Conservation (phyloP, 805 yeast species). For the Wickerhamomyces xylosicus region DNA sequence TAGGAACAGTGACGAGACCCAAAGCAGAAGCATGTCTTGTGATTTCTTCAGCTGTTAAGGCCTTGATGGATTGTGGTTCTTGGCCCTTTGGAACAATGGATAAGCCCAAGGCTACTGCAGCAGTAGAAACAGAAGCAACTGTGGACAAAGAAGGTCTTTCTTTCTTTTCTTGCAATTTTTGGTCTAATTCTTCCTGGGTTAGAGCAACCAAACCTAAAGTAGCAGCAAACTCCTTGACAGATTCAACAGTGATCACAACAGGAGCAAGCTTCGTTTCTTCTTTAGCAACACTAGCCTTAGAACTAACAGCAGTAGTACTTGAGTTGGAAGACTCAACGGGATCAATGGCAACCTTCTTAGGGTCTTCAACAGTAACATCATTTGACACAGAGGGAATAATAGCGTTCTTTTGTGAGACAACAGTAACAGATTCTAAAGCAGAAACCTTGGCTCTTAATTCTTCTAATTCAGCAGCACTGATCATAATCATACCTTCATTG, state of each 20-base stretch:
- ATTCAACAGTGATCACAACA: conserved; percentile 16
- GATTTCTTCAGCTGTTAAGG: not conserved
- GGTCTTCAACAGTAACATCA: too few relatives aligned
- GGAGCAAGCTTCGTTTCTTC: conserved; percentile 22
- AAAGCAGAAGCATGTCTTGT: not conserved
- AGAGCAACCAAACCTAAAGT: conserved; percentile 23
- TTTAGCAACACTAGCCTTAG: conserved; percentile 5
- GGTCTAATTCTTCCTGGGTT: not conserved
- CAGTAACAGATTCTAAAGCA: conserved; percentile 2
- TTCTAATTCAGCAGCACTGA: conserved; percentile 3
- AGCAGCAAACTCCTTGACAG: conserved; percentile 17
- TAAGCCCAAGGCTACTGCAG: not conserved
- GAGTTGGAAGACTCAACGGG: too few relatives aligned
- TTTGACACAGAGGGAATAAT: too few relatives aligned
- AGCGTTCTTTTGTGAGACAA: too few relatives aligned
- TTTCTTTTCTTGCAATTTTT: too few relatives aligned
- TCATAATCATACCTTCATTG: not conserved
- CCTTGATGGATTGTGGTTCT: too few relatives aligned
- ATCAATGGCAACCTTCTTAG: too few relatives aligned
- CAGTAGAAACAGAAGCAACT: not conserved
- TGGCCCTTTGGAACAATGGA: too few relatives aligned
- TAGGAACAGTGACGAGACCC: not conserved
- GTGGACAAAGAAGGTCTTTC: too few relatives aligned
- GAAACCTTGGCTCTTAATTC: not conserved
- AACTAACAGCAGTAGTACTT: conserved; percentile 1